Percentiles rank a stretch among this genome's conserved stretches.
phyloP scores from a whole-genome alignment of 148 eudicot species.

The Fagopyrum tataricum region DNA sequence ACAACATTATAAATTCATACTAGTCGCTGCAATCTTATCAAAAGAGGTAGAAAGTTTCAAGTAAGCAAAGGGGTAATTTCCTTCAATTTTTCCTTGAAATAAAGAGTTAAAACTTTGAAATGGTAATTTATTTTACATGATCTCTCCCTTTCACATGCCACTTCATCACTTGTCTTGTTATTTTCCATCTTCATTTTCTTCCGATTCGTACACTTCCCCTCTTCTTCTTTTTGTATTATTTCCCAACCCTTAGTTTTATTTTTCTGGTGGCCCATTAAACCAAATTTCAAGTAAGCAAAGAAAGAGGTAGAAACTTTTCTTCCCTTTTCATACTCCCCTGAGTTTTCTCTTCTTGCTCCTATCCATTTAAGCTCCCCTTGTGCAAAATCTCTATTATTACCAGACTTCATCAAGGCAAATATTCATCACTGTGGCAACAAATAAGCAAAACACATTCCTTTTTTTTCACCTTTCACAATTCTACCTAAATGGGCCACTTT shows the following conservation, averaged over 20 bases:
- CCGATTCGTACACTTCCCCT: background rate
- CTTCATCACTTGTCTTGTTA: background rate
- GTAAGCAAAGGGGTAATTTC: no score
- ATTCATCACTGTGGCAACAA: background rate
- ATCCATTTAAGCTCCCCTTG: background rate
- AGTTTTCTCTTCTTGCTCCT: background rate
- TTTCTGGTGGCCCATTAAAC: background rate
- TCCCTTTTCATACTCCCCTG: background rate
- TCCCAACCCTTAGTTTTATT: background rate
- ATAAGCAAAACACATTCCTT: slow-evolving; percentile 1
- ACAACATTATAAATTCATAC: no score
- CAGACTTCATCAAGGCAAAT: background rate
- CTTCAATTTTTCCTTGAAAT: no score
- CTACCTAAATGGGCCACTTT: slow-evolving; percentile 22
- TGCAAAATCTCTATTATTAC: background rate
- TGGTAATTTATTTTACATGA: background rate
- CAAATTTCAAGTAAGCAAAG: background rate
- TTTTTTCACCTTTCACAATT: background rate
- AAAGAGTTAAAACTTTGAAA: background rate
- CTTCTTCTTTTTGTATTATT: background rate
- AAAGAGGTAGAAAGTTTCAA: no score
- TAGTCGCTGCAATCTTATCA: no score
- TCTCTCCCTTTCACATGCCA: slow-evolving; percentile 7
- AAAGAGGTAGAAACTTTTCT: background rate
- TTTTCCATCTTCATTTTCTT: background rate